phyloP scores from a whole-genome alignment of 2,329 filamentous ascomycete genomes.

The Penicillium occitanis region DNA sequence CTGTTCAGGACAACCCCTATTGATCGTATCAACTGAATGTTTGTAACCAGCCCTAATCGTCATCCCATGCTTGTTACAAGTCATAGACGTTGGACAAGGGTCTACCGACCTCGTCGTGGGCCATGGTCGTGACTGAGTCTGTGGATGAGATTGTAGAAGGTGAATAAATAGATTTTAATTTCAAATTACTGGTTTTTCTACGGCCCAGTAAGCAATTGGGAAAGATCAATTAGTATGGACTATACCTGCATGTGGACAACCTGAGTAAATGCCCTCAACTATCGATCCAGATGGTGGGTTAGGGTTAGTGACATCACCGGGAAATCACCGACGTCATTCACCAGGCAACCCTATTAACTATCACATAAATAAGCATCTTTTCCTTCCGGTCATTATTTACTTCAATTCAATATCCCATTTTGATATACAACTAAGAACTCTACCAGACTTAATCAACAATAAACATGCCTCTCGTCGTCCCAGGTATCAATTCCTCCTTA shows the following conservation, averaged over 20 bases:
- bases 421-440: not conserved
- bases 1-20: not conserved
- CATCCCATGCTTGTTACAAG: too few relatives aligned
- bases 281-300: not conserved
- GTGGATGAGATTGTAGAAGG: too few relatives aligned
- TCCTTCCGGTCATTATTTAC: not conserved
- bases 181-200: too few relatives aligned
- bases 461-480: constrained; percentile 51
- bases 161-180: too few relatives aligned
- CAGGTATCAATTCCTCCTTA: constrained; percentile 39
- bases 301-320: constrained; percentile 14
- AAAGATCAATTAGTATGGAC: too few relatives aligned
- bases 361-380: not conserved
- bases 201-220: too few relatives aligned
- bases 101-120: too few relatives aligned
- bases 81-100: too few relatives aligned
- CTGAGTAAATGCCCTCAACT: not conserved
- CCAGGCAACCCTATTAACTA: not conserved
- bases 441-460: not conserved
- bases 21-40: not conserved
- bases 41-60: not conserved
- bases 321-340: constrained; percentile 11
- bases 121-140: too few relatives aligned
- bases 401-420: not conserved
- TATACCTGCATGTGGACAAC: too few relatives aligned